These are phyloP conservation scores for Pachysandra terminalis DNA, from an alignment of 164 flowering plant species.

Conservation along the genomic window DNA sequence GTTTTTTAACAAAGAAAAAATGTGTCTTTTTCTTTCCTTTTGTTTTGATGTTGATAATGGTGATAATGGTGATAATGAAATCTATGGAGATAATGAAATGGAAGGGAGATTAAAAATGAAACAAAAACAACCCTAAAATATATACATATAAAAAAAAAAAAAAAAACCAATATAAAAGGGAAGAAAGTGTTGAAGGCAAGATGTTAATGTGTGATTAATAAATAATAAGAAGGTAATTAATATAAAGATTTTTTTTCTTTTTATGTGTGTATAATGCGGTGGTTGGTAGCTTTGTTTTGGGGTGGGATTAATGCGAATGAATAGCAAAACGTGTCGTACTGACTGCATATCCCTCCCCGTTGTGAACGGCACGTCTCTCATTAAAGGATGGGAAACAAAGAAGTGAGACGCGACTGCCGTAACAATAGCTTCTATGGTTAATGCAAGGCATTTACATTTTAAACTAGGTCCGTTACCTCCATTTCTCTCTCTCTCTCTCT, in stretches of 20 bases:
- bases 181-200: too few species aligned
- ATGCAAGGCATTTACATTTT: background rate
- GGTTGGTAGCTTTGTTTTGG: too few species aligned
- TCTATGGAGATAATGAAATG: background rate
- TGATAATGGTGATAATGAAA: too few species aligned
- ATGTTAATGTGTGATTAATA: too few species aligned
- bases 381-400: background rate
- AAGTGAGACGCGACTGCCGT: slow-evolving; percentile 15
- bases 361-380: slow-evolving; percentile 19
- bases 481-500: background rate
- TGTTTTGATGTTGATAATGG: background rate
- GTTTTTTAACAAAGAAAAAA: too few species aligned
- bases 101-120: background rate
- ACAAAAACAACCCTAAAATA: too few species aligned
- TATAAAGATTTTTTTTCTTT: too few species aligned
- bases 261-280: too few species aligned
- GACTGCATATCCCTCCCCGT: slow-evolving; percentile 15
- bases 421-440: slow-evolving; percentile 20
- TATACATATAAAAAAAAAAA: too few species aligned
- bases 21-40: background rate
- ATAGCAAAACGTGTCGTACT: slow-evolving; percentile 20
- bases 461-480: background rate
- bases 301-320: background rate
- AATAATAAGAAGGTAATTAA: too few species aligned
- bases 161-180: too few species aligned